phyloP scores from a whole-genome alignment of 1,139 yeast genomes.

The Geotrichum reessii region DNA sequence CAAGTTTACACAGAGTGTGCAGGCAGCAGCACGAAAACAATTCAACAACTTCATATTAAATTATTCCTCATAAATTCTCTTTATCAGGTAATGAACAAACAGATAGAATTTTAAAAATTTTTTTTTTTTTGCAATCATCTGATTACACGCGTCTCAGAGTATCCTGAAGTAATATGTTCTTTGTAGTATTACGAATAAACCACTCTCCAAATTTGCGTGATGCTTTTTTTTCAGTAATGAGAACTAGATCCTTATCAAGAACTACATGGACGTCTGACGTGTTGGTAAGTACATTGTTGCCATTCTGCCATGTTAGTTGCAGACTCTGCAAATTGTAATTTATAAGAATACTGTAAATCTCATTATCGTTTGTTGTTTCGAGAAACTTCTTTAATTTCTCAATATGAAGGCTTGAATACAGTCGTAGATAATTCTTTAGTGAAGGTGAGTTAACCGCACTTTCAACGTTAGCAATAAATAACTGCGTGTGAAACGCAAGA shows the following conservation, averaged over 20 bases:
- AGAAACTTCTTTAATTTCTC: constrained; percentile 41
- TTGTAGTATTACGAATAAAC: constrained; percentile 44
- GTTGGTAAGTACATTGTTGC: constrained; percentile 38
- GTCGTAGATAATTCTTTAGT: constrained; percentile 42
- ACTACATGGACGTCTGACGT: constrained; percentile 43
- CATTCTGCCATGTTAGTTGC: constrained; percentile 43
- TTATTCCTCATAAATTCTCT: background rate
- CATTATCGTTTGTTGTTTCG: constrained; percentile 37
- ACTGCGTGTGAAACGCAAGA: constrained; percentile 39
- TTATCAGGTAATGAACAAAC: background rate
- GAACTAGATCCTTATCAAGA: constrained; percentile 39
- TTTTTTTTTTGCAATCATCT: background rate
- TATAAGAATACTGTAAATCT: constrained; percentile 36
- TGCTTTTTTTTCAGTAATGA: constrained; percentile 42
- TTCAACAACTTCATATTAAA: background rate
- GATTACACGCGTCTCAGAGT: constrained; percentile 9
- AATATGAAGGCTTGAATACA: constrained; percentile 44
- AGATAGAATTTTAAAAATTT: background rate
- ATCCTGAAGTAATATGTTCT: constrained; percentile 43
- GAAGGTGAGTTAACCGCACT: constrained; percentile 39
- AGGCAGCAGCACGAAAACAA: constrained; percentile 8
- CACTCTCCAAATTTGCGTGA: constrained; percentile 46
- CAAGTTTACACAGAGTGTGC: constrained; percentile 11
- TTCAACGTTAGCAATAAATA: constrained; percentile 41
- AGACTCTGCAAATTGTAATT: constrained; percentile 43